phyloP scores from a whole-genome alignment of 2,329 filamentous ascomycete species.

The Coniosporium tulheliwenetii region DNA sequence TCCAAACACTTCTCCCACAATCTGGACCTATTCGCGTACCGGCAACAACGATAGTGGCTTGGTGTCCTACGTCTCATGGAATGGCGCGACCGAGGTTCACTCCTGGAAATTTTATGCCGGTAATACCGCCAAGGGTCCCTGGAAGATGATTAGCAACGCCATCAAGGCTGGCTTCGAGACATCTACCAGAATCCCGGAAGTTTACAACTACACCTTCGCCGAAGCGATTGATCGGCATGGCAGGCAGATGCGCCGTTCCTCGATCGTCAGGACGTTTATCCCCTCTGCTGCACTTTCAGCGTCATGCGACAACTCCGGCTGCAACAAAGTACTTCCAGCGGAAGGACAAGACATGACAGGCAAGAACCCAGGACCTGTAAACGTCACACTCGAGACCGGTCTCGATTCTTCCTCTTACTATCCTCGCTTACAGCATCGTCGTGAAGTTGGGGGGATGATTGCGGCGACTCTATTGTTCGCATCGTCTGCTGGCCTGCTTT shows the following conservation, averaged over 20 bases:
- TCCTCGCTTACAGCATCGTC: no score
- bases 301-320: no score
- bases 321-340: no score
- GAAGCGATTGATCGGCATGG: slow-evolving; percentile 16
- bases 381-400: no score
- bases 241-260: slow-evolving; percentile 13
- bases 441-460: no score
- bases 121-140: slow-evolving; percentile 18
- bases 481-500: no score
- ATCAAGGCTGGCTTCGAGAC: slow-evolving; percentile 29
- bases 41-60: slow-evolving; percentile 16
- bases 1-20: slow-evolving; percentile 23
- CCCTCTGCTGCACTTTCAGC: slow-evolving; percentile 5
- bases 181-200: slow-evolving; percentile 9
- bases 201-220: slow-evolving; percentile 14
- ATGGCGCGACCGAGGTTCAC: slow-evolving; percentile 30
- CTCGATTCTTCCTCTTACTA: no score
- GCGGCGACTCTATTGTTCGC: no score
- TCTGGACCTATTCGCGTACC: slow-evolving; percentile 18
- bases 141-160: slow-evolving; percentile 21
- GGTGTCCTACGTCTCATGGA: slow-evolving; percentile 35
- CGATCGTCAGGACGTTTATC: slow-evolving; percentile 19
- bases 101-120: slow-evolving; percentile 6
- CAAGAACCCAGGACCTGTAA: no score
- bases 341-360: no score